Conservation (phyloP, 805 yeast genomes). For the Lachancea kluyveri region DNA sequence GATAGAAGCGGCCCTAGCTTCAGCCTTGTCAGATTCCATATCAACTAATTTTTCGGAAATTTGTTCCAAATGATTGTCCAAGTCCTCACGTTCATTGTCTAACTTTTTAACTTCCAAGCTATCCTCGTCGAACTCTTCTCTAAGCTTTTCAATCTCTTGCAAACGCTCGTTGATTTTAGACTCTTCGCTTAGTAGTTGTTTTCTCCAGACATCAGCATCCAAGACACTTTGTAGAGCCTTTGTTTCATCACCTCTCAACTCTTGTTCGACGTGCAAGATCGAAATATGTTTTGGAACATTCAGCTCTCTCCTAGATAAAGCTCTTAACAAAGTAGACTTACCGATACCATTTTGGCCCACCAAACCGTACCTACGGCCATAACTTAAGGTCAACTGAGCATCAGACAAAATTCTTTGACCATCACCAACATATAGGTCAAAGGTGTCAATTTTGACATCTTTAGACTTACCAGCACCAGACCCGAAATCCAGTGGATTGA, state of each 20-base stretch:
- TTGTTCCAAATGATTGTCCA: conserved; percentile 70
- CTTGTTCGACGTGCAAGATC: conserved; percentile 96
- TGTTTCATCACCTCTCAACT: conserved; percentile 88
- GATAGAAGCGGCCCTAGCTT: conserved; percentile 92
- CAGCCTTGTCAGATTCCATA: conserved; percentile 97
- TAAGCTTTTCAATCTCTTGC: conserved; percentile 63
- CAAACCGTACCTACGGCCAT: conserved; percentile 93
- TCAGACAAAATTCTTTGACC: conserved; percentile 90
- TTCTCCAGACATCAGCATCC: conserved; percentile 99
- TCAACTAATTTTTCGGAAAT: conserved; percentile 78
- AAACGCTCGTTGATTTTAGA: conserved; percentile 65
- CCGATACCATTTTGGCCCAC: conserved; percentile 99
- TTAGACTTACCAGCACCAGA: conserved; percentile 93
- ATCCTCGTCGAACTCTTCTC: conserved; percentile 67
- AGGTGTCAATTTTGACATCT: conserved; percentile 87
- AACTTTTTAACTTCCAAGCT: conserved; percentile 68
- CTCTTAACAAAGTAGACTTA: conserved; percentile 88
- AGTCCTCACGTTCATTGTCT: conserved; percentile 86
- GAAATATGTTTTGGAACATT: conserved; percentile 94
- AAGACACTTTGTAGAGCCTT: conserved; percentile 90
- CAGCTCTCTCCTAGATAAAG: conserved; percentile 88
- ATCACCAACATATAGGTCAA: conserved; percentile 92
- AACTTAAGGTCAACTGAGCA: conserved; percentile 77
- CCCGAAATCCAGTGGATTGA: conserved; percentile 90
- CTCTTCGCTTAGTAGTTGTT: conserved; percentile 77